Conservation (phyloP, 2,329 filamentous ascomycete species). For the Emmonsiellopsis sp. region DNA sequence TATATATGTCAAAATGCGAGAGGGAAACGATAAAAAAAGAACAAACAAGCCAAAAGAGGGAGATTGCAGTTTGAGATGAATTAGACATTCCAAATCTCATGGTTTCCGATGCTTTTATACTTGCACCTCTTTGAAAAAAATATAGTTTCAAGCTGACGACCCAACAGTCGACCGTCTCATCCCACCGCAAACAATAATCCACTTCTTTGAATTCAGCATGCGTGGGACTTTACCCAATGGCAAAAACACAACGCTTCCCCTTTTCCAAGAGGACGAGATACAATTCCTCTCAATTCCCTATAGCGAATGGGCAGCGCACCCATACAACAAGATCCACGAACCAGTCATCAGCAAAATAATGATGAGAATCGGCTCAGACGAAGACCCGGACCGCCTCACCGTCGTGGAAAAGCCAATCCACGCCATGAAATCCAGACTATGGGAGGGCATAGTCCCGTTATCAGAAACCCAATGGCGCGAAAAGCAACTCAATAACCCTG, state of each 20-base stretch:
- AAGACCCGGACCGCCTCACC: slow-evolving; percentile 10
- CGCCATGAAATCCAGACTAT: slow-evolving; percentile 17
- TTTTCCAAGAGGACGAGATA: slow-evolving; percentile 7
- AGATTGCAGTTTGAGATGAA: no score
- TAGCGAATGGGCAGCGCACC: slow-evolving; percentile 1
- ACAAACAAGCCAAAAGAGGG: no score
- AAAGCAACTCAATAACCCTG: slow-evolving; percentile 11
- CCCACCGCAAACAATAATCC: slow-evolving; percentile 16
- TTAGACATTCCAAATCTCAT: no score
- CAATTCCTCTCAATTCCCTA: slow-evolving; percentile 1
- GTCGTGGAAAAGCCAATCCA: slow-evolving; percentile 18
- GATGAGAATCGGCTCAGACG: slow-evolving; percentile 9
- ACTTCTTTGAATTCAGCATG: slow-evolving; percentile 13
- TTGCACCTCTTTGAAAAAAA: not conserved
- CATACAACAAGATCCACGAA: not conserved
- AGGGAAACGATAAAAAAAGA: no score
- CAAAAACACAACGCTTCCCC: slow-evolving; percentile 5
- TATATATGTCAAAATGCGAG: no score
- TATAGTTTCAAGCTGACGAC: not conserved
- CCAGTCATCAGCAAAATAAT: slow-evolving; percentile 5
- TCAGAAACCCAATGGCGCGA: slow-evolving; percentile 19
- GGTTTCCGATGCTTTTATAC: no score
- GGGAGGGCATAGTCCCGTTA: slow-evolving; percentile 19
- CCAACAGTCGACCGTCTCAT: slow-evolving; percentile 20
- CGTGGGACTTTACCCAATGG: slow-evolving; percentile 13